Evolutionary conservation across 179 eudicot genomes (phyloP), one percentile per base, ranked within the genome.

Genomic region (Corrigiola litoralis): DNA sequence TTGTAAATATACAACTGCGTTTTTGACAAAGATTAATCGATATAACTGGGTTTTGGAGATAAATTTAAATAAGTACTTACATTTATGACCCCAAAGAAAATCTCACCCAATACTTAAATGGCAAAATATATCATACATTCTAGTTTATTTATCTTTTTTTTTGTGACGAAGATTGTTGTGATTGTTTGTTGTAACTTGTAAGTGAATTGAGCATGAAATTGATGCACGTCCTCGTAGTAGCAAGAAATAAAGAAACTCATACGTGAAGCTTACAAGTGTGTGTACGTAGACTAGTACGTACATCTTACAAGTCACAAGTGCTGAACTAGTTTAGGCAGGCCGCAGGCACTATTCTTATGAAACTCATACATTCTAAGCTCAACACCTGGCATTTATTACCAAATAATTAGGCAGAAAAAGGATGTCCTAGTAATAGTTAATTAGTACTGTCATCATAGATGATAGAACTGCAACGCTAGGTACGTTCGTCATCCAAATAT

Each of bases 311-410:
- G n/a, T 37, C 37, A 13, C 62, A 58, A 21, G 61, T 57, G 36
- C 61, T 29, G n/a, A 61, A 9, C 29, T 45, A 16, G 51, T 54
- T 28, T 54, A 54, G 41, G 40, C 14, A 1, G n/a, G n/a, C n/a
- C n/a, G n/a, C n/a, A n/a, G n/a, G n/a, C n/a, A n/a, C n/a, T n/a
- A n/a, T n/a, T n/a, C n/a, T n/a, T n/a, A n/a, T n/a, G n/a, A n/a
- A n/a, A n/a, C n/a, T n/a, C n/a, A n/a, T n/a, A n/a, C n/a, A n/a
- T n/a, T n/a, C 1, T 56, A 33, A 33, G 33, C 25, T 48, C 7
- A 34, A 63, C 57, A 48, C 54, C 46, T 47, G 56, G 40, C 46
- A 48, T 36, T 38, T 52, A 24, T 42, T 20, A 20, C 49, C 61
- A 41, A 53, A 38, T 38, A 5, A 40, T 40, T 48, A 49, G 66